Base-by-base conservation (phyloP, 768 basidiomycete genomes). In the Hemileccinum impolitum region DNA sequence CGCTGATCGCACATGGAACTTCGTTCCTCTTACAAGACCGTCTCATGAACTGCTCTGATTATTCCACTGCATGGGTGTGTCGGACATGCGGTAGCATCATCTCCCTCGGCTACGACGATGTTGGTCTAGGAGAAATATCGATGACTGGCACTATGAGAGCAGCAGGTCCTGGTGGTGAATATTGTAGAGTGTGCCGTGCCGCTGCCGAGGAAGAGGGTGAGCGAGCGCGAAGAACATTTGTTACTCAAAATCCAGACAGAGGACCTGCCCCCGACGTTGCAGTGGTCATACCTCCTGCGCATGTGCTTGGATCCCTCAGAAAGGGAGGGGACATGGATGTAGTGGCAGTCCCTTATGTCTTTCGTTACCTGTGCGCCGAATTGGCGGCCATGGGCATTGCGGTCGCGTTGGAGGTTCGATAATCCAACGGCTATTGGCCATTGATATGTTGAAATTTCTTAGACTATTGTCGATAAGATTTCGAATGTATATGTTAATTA, bases 21-120 rank as follows among this genome's bases (percentile, higher is more conserved):
- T 94, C 94, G 2, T 99, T 96, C 85, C 78, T 99, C 35, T 81
- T 99, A 19, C 96, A 99, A 75, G 96, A 99, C 71, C 80, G 96
- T 49, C 73, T 99, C 64, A 98, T 99, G 96, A 99, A 99, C 72
- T 99, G 96, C 66, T 98, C 95, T 23, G 96, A 99, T 70, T 99
- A 98, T 70, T 97, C 96, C 23, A 98, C 94, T 0, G 91, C 96
- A 4, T 99, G 96, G 96, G 94, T 98, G 11, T 99, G 96, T 70
- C 81, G 96, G 45, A 88, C 85, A 2, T 99, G 96, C 64, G 96
- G 96, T 15, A 94, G 90, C 64, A 77, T 99, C 46, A 90, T 98
- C 59, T 94, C 94, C 9, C 77, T 99, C 45, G 96, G 96, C 19
- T 98, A 95, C 69, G 94, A 98, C 53, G 91, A 96, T 64, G 75